Base-by-base conservation (phyloP, 352 stramenopile species). In the Phytophthora kernoviae region DNA sequence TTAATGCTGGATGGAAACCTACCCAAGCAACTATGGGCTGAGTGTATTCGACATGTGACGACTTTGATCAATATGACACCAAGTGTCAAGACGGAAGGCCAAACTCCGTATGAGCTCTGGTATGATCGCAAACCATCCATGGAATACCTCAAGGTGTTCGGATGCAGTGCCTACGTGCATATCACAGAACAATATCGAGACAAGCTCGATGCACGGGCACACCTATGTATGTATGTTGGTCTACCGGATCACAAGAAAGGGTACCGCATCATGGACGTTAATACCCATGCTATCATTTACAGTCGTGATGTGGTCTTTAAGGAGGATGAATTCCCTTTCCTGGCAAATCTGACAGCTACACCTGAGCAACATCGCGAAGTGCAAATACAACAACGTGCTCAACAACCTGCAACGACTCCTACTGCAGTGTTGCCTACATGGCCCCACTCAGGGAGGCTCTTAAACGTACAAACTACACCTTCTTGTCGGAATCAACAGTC, bases 221-320 rank as follows among this genome's bases (percentile, higher is more conserved):
- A 32, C 1, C 9, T 60, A 22, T 53, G 42, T 6, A 54, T 54
- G 14, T 54, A 62, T 24, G 8, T 62, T 2, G 44, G 54, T 0
- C 18, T 55, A 8, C 44, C 44, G 2, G 26, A 37, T 10, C 26
- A 55, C 9, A 55, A 49, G 7, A 34, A 49, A 20, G 14, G n/a
- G 54, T 55, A 55, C 43, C 44, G 54, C 1, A 12, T 55, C 0
- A 62, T 55, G 54, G 26, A 55, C 14, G 22, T 55, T 12, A 40
- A 39, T 5, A 55, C 44, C 1, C 34, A 54, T 20, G 24, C 9
- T 3, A 54, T 62, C 24, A 27, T 62, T 1, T 62, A 54, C 17
- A 62, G 54, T 37, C 44, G 54, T 37, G 44, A 55, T 50, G 54
- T 62, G 2, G 26, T 55, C 0, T 54, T 56, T 7, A 18, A 41